Conservation (phyloP, 768 basidiomycete species). For the Auriscalpium vulgare region DNA sequence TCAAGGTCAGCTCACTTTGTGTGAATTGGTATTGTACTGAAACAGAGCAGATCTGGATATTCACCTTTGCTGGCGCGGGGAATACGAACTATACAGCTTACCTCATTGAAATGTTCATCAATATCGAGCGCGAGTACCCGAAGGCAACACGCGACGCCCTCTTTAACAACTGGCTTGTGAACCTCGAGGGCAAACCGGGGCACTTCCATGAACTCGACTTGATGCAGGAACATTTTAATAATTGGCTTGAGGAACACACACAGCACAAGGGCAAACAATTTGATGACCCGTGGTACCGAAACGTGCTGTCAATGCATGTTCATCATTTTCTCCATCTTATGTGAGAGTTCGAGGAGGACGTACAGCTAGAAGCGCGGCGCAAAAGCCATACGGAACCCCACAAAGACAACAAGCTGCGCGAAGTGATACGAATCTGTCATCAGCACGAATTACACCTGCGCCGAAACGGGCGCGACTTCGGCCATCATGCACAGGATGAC, state of each 20-base stretch:
- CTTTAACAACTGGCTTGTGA: conserved; percentile 16
- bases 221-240: conserved; percentile 28
- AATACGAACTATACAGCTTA: conserved; percentile 6
- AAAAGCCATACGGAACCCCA: conserved; percentile 20
- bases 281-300: conserved; percentile 22
- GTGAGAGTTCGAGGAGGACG: conserved; percentile 18
- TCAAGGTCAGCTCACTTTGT: neutral
- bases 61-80: conserved; percentile 7
- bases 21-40: neutral
- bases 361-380: conserved; percentile 15
- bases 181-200: conserved; percentile 4
- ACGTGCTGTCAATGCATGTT: conserved; percentile 23
- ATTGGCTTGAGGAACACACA: conserved; percentile 19
- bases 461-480: neutral
- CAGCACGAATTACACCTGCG: neutral
- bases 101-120: conserved; percentile 8
- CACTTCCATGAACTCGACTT: conserved; percentile 11
- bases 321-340: conserved; percentile 26
- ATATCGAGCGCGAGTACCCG: conserved; percentile 1
- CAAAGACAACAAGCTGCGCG: neutral
- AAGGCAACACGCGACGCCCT: neutral
- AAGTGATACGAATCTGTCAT: neutral
- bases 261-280: conserved; percentile 16
- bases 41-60: conserved; percentile 2
- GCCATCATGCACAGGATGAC: neutral